phyloP scores from a whole-genome alignment of 2,329 filamentous ascomycete genomes.

The Cladophialophora bantiana region DNA sequence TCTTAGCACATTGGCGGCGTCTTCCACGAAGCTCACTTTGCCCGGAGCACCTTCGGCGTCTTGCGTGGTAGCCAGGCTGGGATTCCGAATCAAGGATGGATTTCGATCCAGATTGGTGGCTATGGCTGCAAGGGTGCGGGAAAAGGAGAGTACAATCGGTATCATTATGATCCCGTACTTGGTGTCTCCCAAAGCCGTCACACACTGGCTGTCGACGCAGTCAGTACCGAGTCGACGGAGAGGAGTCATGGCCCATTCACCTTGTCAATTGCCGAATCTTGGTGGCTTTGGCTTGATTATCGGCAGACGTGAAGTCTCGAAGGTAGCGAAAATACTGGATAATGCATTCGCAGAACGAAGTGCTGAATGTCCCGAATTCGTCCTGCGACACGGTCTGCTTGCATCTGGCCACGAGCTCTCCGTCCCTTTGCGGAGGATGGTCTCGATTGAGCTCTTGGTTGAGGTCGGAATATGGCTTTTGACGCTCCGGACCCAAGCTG shows the following conservation, averaged over 20 bases:
- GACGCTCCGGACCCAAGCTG: constrained; percentile 33
- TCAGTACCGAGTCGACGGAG: constrained; percentile 3
- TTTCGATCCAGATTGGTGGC: constrained; percentile 83
- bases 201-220: constrained; percentile 69
- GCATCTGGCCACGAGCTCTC: constrained; percentile 33
- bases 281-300: constrained; percentile 38
- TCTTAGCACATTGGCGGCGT: constrained; percentile 86
- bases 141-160: constrained; percentile 81
- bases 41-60: constrained; percentile 66
- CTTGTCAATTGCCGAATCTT: constrained; percentile 39
- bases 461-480: constrained; percentile 38
- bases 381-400: constrained; percentile 35
- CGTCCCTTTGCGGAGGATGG: constrained; percentile 37
- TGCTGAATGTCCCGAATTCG: constrained; percentile 37
- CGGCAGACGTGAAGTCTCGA: constrained; percentile 36
- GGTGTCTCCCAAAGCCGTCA: constrained; percentile 79
- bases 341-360: constrained; percentile 37
- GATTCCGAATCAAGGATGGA: constrained; percentile 72
- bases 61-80: constrained; percentile 48
- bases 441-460: constrained; percentile 36
- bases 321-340: constrained; percentile 41
- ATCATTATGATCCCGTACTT: constrained; percentile 82
- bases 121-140: constrained; percentile 78
- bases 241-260: constrained; percentile 25
- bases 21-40: constrained; percentile 80